A percentile compares a stretch with the other conserved stretches of the same genome.
These are phyloP conservation scores for Paramecium primaurelia DNA, from an alignment of 73 alveolate genomes.

Conservation along the genomic window DNA sequence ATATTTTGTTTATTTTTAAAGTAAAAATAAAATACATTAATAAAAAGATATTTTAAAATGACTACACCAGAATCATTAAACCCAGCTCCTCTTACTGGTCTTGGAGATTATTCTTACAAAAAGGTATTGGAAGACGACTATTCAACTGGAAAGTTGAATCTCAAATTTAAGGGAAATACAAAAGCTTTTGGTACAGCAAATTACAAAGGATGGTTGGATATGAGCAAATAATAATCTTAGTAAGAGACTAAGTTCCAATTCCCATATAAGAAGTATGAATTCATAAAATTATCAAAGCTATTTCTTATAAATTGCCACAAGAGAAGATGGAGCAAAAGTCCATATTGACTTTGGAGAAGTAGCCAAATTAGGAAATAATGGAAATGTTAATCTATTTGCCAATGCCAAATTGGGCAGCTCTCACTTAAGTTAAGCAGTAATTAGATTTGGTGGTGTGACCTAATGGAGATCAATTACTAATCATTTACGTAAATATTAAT, in stretches of 20 bases:
- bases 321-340: conserved; percentile 2
- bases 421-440: neutral
- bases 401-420: neutral
- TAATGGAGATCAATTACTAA: neutral
- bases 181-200: neutral
- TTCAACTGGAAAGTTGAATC: neutral
- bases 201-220: neutral
- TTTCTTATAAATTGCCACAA: neutral
- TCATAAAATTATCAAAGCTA: neutral
- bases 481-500: neutral
- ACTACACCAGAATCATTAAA: neutral
- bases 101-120: neutral
- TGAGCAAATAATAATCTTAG: neutral
- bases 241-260: neutral
- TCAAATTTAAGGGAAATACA: neutral
- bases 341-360: neutral
- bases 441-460: neutral
- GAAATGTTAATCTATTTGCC: neutral
- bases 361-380: neutral
- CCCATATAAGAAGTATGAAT: neutral
- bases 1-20: too few species aligned
- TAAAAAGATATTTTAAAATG: neutral
- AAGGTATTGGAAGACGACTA: neutral
- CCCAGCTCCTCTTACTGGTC: neutral
- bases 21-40: neutral